phyloP scores from a whole-genome alignment of 371 early-diverging fungal species.

The Apophysomyces trapeziformis region DNA sequence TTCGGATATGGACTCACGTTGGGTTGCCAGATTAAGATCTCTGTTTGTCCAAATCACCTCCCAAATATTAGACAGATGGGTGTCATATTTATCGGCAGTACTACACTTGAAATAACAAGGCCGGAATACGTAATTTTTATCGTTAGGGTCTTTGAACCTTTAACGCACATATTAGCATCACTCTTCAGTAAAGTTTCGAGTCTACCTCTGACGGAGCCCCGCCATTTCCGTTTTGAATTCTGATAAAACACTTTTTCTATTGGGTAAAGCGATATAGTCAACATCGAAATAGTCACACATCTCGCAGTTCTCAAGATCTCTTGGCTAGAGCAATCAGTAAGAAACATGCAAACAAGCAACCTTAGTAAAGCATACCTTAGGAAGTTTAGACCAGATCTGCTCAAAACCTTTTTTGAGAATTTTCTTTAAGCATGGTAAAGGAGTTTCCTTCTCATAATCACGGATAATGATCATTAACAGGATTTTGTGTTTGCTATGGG shows the following conservation, averaged over 20 bases:
- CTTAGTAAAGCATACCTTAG: slow-evolving; percentile 60
- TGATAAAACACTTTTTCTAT: slow-evolving; percentile 84
- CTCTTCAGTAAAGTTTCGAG: not conserved
- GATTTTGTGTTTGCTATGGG: slow-evolving; percentile 76
- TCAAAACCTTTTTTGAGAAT: slow-evolving; percentile 84
- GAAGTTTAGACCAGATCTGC: slow-evolving; percentile 87
- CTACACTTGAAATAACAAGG: slow-evolving; percentile 89
- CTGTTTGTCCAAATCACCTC: slow-evolving; percentile 90
- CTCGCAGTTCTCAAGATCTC: slow-evolving; percentile 75
- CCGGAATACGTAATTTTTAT: slow-evolving; percentile 84
- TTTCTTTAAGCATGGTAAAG: slow-evolving; percentile 77
- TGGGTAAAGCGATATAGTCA: slow-evolving; percentile 87
- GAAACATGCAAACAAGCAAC: not conserved
- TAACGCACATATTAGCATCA: not conserved
- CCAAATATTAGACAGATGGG: slow-evolving; percentile 95
- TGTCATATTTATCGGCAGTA: slow-evolving; percentile 95
- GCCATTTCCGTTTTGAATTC: slow-evolving; percentile 76
- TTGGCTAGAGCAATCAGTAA: slow-evolving; percentile 57
- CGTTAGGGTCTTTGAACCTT: slow-evolving; percentile 72
- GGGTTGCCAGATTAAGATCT: slow-evolving; percentile 97
- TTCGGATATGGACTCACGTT: slow-evolving; percentile 96
- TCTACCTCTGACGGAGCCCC: slow-evolving; percentile 70
- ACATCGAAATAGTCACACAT: slow-evolving; percentile 94
- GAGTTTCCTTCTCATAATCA: slow-evolving; percentile 91
- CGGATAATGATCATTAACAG: slow-evolving; percentile 94